Conservation (phyloP, 2,329 filamentous ascomycete species). For the Xylariaceae sp. region DNA sequence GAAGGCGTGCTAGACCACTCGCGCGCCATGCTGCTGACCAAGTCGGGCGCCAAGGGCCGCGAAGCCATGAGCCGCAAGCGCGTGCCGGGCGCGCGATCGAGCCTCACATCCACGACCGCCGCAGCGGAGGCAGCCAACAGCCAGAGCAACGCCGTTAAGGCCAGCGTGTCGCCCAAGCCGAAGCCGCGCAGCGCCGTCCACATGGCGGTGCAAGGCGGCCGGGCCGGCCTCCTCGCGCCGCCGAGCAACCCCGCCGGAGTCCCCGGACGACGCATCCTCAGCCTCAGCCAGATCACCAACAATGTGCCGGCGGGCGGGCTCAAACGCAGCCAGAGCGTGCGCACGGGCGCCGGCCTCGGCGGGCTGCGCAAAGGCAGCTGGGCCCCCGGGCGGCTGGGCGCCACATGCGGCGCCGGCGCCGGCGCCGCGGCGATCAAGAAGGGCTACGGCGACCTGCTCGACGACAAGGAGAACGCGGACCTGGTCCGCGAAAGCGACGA, state of each 20-base stretch:
- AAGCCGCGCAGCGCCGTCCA: slow-evolving; percentile 35
- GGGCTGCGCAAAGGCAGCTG: slow-evolving; percentile 65
- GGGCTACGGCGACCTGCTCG: slow-evolving; percentile 46
- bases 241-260: slow-evolving; percentile 45
- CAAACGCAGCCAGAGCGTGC: slow-evolving; percentile 72
- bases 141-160: not conserved
- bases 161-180: slow-evolving; percentile 14
- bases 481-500: not conserved
- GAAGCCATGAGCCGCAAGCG: slow-evolving; percentile 55
- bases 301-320: slow-evolving; percentile 60
- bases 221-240: slow-evolving; percentile 35
- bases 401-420: slow-evolving; percentile 14
- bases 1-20: slow-evolving; percentile 97
- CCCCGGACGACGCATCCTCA: slow-evolving; percentile 71
- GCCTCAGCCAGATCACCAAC: slow-evolving; percentile 80
- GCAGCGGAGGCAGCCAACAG: slow-evolving; percentile 1
- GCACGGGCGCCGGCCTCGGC: slow-evolving; percentile 43
- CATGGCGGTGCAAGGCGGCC: slow-evolving; percentile 44
- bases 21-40: slow-evolving; percentile 74
- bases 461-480: slow-evolving; percentile 62
- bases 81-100: slow-evolving; percentile 28
- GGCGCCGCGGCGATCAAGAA: no score
- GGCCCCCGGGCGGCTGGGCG: slow-evolving; percentile 46
- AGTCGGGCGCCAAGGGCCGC: slow-evolving; percentile 41
- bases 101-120: slow-evolving; percentile 22